Evolutionary conservation across 345 rosid species (phyloP), one percentile per base, ranked within the genome.

Genomic region (Lumnitzera racemosa): DNA sequence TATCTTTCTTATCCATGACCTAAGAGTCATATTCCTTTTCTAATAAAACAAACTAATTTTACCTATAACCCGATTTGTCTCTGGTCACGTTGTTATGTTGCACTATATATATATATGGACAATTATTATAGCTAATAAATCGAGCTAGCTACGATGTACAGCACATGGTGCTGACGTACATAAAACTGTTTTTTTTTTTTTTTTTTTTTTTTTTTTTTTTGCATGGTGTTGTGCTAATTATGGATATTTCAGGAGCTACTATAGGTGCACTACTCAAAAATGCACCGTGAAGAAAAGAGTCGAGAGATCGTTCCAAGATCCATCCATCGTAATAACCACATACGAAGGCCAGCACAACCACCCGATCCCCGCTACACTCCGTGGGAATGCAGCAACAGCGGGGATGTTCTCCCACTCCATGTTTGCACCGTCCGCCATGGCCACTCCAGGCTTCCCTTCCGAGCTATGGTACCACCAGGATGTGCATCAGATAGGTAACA

Each of bases 311-410:
- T 86, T 70, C 63, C 79, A 89, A 67, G 96, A 91, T 67, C 96
- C 95, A 47, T 71, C 98, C n/a, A 74, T 75, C 25, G 96, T 91
- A 64, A 80, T 89, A 64, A 91, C 98, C 47, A 91, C 96, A 7
- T 91, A 89, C 24, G 98, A 91, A 61, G 92, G 98, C 10, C 88
- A 84, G 65, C 98, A 91, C 60, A 88, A 83, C 76, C 98, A 91
- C 50, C 92, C 77, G 0, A 68, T 74, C 36, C 98, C 98, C 2
- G 71, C 89, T 3, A 81, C 79, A 1, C 88, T 83, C 61, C 81
- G 96, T 15, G 90, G 91, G 15, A 81, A 66, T 55, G 78, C 88
- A 0, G 74, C 80, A 2, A 80, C 81, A 1, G 52, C 55, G 0
- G 87, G 79, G 46, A 71, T 87, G 69, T 74, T 75, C 47, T 49